These are phyloP conservation scores for Pterulicium gracile DNA, from an alignment of 1,284 basidiomycete species.

Conservation along the genomic window DNA sequence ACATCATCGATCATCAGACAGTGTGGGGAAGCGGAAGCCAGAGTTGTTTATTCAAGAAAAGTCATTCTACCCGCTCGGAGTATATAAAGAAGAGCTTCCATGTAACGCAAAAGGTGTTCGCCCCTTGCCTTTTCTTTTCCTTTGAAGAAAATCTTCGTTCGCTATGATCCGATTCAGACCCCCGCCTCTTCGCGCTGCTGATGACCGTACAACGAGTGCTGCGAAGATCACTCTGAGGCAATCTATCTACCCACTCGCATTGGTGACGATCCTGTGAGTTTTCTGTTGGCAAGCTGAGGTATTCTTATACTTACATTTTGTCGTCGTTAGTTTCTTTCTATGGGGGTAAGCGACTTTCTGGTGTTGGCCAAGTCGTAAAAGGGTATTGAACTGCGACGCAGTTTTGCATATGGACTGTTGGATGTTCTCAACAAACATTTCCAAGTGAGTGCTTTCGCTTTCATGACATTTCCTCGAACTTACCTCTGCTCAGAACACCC, in stretches of 20 bases:
- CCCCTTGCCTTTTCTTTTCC: no score
- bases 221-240: conserved; percentile 2
- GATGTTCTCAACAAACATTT: conserved; percentile 3
- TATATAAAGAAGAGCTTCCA: no score
- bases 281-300: background rate
- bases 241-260: background rate
- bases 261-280: conserved; percentile 1
- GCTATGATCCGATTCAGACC: background rate
- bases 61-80: no score
- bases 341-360: background rate
- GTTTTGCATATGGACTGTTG: conserved; percentile 1
- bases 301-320: background rate
- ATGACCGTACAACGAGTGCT: background rate
- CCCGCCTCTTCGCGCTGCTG: background rate
- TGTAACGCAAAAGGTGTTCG: no score
- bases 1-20: no score
- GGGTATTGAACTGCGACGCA: no score
- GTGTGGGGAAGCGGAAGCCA: no score
- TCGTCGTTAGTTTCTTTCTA: background rate
- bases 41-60: no score
- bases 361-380: no score
- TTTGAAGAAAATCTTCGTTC: no score
- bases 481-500: background rate
- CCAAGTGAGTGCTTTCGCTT: background rate
- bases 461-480: background rate